A percentile compares a stretch with the other conserved stretches of the same genome.
Conservation (phyloP, 208 protist species). For the Zelonia costaricensis region DNA sequence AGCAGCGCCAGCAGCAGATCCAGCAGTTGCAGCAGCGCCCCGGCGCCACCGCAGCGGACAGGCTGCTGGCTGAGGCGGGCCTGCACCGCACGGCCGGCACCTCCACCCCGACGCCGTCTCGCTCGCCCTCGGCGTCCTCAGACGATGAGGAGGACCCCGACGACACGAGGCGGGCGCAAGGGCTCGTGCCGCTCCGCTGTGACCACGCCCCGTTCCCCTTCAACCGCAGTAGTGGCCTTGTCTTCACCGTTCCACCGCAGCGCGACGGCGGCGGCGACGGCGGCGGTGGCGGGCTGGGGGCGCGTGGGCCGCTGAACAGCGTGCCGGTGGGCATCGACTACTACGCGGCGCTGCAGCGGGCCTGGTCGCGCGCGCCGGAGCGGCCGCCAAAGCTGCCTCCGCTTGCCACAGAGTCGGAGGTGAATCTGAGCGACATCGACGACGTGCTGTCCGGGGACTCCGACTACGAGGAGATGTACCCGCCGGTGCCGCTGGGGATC, state of each 20-base stretch:
- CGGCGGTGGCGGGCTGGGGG: not conserved
- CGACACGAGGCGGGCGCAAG: conserved; percentile 12
- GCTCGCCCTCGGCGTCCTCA: conserved; percentile 7
- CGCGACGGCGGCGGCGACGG: not conserved
- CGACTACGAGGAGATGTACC: conserved; percentile 37
- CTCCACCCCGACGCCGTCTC: not conserved
- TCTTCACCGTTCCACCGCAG: conserved; percentile 8
- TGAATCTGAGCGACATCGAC: conserved; percentile 28
- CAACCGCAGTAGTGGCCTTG: conserved; percentile 26
- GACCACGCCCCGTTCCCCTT: conserved; percentile 29
- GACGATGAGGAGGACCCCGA: not conserved
- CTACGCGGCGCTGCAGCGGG: conserved; percentile 29
- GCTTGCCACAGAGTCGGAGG: conserved; percentile 25
- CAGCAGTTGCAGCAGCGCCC: too few species aligned
- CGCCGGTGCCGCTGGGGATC: conserved; percentile 57
- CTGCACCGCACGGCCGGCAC: not conserved
- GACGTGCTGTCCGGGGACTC: conserved; percentile 24
- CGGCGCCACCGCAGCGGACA: not conserved
- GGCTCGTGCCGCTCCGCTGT: conserved; percentile 27
- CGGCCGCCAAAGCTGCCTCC: conserved; percentile 20
- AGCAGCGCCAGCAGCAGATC: not conserved
- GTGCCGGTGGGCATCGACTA: conserved; percentile 30
- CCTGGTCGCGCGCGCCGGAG: conserved; percentile 26
- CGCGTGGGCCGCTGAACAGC: not conserved
- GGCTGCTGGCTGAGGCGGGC: not conserved